Evolutionary conservation across 208 protist species (phyloP).

Genomic region (Leishmania arabica): DNA sequence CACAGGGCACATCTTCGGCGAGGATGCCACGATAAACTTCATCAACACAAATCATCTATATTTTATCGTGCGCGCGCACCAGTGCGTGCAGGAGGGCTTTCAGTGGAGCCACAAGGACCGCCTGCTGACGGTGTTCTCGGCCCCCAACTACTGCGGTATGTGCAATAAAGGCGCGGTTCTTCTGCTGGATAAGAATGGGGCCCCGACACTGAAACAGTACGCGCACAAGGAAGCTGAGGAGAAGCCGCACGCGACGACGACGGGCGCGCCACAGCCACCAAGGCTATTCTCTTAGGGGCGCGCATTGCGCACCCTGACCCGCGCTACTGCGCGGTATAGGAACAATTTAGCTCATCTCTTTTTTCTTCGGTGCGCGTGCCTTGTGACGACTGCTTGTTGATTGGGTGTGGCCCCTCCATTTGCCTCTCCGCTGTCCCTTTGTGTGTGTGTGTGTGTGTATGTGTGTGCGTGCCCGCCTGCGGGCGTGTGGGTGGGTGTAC

Average conservation of each 20-base stretch:
- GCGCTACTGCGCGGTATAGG: background rate
- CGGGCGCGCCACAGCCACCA: constrained; percentile 16
- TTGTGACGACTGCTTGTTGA: background rate
- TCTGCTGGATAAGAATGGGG: constrained; percentile 52
- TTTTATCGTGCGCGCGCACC: constrained; percentile 98
- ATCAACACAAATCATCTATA: constrained; percentile 96
- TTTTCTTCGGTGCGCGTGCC: background rate
- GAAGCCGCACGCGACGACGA: constrained; percentile 13
- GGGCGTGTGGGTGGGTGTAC: background rate
- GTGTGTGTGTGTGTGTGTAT: background rate
- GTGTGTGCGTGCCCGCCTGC: background rate
- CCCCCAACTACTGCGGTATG: constrained; percentile 99
- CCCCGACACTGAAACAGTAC: constrained; percentile 71
- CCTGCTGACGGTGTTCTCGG: constrained; percentile 99
- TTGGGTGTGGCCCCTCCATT: background rate
- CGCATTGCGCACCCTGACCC: background rate
- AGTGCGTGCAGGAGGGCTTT: constrained; percentile 98
- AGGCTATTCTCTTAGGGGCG: constrained; percentile 24
- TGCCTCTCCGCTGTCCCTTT: background rate
- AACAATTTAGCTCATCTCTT: background rate
- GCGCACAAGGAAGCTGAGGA: constrained; percentile 28
- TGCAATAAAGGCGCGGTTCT: constrained; percentile 99
- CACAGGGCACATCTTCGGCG: constrained; percentile 98
- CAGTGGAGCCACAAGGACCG: constrained; percentile 98
- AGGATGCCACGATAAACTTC: constrained; percentile 97